phyloP scores from a whole-genome alignment of 2,329 filamentous ascomycete genomes.

The Pseudophaeomoniella oleicola region DNA sequence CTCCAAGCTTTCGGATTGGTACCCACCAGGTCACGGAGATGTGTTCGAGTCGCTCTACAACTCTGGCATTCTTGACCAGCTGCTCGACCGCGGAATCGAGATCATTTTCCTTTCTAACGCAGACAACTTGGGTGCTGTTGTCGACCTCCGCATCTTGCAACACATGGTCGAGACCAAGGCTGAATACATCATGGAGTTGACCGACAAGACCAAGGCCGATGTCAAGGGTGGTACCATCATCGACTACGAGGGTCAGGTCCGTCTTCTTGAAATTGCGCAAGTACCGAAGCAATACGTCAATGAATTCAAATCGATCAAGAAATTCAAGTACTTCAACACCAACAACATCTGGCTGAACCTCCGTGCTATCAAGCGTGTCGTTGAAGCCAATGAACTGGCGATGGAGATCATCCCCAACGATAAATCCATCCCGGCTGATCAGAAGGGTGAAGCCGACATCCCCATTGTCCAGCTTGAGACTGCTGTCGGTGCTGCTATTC shows the following conservation, averaged over 20 bases:
- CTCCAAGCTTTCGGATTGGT: slow-evolving; percentile 90
- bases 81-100: slow-evolving; percentile 88
- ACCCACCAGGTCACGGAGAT: slow-evolving; percentile 97
- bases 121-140: slow-evolving; percentile 94
- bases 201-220: slow-evolving; percentile 98
- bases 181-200: slow-evolving; percentile 99
- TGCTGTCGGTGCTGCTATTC: slow-evolving; percentile 93
- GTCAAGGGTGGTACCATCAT: slow-evolving; percentile 99
- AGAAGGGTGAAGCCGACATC: slow-evolving; percentile 98
- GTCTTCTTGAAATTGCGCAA: slow-evolving; percentile 95
- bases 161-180: slow-evolving; percentile 97
- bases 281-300: slow-evolving; percentile 99
- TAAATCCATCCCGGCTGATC: slow-evolving; percentile 96
- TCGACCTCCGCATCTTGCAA: slow-evolving; percentile 94
- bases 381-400: slow-evolving; percentile 94
- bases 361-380: slow-evolving; percentile 92
- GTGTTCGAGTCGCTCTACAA: slow-evolving; percentile 99
- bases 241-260: slow-evolving; percentile 93
- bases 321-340: slow-evolving; percentile 99
- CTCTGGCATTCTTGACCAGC: slow-evolving; percentile 93
- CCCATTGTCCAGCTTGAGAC: slow-evolving; percentile 98
- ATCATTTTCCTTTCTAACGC: slow-evolving; percentile 98
- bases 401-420: slow-evolving; percentile 99
- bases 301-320: slow-evolving; percentile 99
- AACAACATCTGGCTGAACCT: slow-evolving; percentile 99